These are phyloP conservation scores for Ascochyta viciae-villosae DNA, from an alignment of 2,329 filamentous ascomycete genomes.

Conservation along the genomic window DNA sequence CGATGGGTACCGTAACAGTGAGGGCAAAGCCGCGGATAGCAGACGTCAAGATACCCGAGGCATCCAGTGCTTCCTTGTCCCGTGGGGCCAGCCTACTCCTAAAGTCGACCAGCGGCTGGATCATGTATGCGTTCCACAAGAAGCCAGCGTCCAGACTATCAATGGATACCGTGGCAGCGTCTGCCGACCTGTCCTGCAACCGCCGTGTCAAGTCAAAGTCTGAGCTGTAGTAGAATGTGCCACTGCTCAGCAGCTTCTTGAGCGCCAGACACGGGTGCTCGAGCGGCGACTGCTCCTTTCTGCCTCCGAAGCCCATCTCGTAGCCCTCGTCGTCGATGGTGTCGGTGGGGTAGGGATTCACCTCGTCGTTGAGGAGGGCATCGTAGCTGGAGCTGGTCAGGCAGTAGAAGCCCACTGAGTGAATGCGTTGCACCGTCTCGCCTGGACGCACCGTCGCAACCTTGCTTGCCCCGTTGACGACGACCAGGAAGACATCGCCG, in stretches of 20 bases:
- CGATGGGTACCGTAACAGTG: constrained; percentile 83
- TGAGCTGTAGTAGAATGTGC: constrained; percentile 98
- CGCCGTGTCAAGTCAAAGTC: constrained; percentile 96
- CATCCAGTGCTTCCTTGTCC: constrained; percentile 82
- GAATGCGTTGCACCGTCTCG: constrained; percentile 88
- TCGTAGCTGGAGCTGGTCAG: constrained; percentile 88
- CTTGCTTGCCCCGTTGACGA: constrained; percentile 79
- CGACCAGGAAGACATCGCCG: constrained; percentile 86
- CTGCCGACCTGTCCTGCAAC: constrained; percentile 84
- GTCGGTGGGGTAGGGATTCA: constrained; percentile 63
- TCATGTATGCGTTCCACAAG: constrained; percentile 99
- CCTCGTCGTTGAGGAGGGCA: constrained; percentile 67
- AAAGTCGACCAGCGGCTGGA: constrained; percentile 88
- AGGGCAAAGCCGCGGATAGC: constrained; percentile 92
- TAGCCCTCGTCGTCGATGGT: constrained; percentile 61
- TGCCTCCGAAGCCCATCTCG: constrained; percentile 58
- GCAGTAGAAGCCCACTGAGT: constrained; percentile 88
- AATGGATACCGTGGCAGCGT: constrained; percentile 82
- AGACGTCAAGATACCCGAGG: constrained; percentile 86
- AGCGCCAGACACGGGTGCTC: constrained; percentile 91
- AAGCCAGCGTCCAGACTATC: constrained; percentile 93
- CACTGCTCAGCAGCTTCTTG: constrained; percentile 89
- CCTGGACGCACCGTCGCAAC: constrained; percentile 85
- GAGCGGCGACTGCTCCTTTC: constrained; percentile 71
- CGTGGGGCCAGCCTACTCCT: constrained; percentile 77